Percentiles rank a stretch among this genome's conserved stretches.
Evolutionary conservation across 257 asterid species (phyloP).

Genomic region (Nicotiana knightiana): DNA sequence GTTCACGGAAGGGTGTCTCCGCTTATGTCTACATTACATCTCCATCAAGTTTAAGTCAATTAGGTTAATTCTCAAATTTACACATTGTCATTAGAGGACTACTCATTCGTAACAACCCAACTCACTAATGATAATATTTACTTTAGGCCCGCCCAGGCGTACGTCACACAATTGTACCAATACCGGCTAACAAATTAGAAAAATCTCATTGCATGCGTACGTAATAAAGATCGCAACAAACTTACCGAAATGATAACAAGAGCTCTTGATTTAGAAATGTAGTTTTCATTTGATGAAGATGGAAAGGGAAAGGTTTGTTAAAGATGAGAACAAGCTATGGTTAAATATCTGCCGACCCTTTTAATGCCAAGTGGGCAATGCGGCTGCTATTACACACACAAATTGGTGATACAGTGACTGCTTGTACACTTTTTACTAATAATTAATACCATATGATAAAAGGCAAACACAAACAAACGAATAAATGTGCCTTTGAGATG

Average conservation of each 20-base stretch:
- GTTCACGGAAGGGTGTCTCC: no score
- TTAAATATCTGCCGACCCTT: conserved; percentile 2
- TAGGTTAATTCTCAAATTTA: no score
- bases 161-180: background rate
- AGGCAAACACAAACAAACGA: background rate
- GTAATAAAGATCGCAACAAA: background rate
- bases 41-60: no score
- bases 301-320: background rate
- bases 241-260: background rate
- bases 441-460: background rate
- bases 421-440: background rate
- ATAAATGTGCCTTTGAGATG: background rate
- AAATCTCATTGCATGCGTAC: background rate
- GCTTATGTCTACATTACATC: no score
- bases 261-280: background rate
- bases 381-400: conserved; percentile 4
- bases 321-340: background rate
- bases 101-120: no score
- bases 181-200: background rate
- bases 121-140: no score
- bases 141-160: no score
- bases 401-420: background rate
- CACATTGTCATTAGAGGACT: no score
- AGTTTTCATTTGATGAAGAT: background rate
- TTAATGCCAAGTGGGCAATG: conserved; percentile 1